Conservation (phyloP, 352 stramenopile genomes). For the Pythium angustatum region DNA sequence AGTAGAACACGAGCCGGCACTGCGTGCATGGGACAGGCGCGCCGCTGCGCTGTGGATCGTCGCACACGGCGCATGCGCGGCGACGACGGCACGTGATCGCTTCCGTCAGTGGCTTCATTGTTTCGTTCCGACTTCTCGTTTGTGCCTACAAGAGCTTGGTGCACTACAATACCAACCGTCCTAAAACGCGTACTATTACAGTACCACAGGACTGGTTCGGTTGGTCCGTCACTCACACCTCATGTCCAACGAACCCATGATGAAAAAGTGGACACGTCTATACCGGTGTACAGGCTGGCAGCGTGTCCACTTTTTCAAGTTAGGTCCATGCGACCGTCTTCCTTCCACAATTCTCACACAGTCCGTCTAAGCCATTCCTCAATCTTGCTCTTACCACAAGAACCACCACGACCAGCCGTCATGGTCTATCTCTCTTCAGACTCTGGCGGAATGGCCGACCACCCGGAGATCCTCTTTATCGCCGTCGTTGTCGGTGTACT, state of each 20-base stretch:
- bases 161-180: too few relatives aligned
- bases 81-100: neutral
- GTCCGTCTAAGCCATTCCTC: neutral
- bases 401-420: neutral
- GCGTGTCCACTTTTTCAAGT: too few relatives aligned
- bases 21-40: constrained; percentile 2
- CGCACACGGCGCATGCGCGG: constrained; percentile 8
- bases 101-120: too few relatives aligned
- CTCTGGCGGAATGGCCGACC: neutral
- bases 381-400: neutral
- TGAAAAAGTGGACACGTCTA: neutral
- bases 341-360: too few relatives aligned
- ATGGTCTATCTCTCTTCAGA: neutral
- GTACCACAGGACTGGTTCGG: too few relatives aligned
- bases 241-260: constrained; percentile 1
- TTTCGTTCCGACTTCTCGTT: too few relatives aligned
- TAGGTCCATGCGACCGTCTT: too few relatives aligned
- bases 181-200: too few relatives aligned
- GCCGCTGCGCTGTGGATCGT: constrained; percentile 9
- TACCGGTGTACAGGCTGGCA: too few relatives aligned
- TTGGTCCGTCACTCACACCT: too few relatives aligned
- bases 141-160: too few relatives aligned
- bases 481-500: neutral
- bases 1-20: constrained; percentile 17
- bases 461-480: neutral